Percentiles rank a stretch among this genome's conserved stretches.
Evolutionary conservation across 176 grass and related monocot species (phyloP).

Genomic region (Oryza brachyantha): DNA sequence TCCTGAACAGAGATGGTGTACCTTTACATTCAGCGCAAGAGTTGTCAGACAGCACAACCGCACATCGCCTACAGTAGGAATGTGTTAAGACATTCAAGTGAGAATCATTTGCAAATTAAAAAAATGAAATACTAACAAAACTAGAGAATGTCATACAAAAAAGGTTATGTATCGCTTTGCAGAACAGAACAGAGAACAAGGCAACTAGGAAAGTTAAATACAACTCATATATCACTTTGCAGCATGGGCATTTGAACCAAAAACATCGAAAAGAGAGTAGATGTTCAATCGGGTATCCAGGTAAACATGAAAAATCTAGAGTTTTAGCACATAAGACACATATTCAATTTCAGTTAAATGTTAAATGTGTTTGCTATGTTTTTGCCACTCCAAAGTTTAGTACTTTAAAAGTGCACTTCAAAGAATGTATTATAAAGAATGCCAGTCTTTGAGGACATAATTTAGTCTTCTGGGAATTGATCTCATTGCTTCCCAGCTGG

Average conservation of each 20-base stretch:
- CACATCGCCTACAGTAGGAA: constrained; percentile 44
- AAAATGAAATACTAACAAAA: not conserved
- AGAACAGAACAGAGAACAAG: not conserved
- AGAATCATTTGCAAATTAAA: not conserved
- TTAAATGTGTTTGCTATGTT: not conserved
- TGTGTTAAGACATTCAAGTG: not conserved
- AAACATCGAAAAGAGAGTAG: not conserved
- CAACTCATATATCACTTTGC: constrained; percentile 5
- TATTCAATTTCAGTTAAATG: not conserved
- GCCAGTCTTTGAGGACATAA: not conserved
- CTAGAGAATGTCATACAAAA: not conserved
- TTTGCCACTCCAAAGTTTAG: not conserved
- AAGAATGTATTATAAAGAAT: not conserved
- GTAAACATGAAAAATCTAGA: not conserved
- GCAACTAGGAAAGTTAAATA: not conserved
- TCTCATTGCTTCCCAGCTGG: no score
- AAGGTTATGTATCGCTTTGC: not conserved
- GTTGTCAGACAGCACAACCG: constrained; percentile 51
- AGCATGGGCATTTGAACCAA: not conserved
- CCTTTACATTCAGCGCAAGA: constrained; percentile 64
- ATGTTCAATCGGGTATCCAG: not conserved
- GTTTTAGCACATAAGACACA: not conserved
- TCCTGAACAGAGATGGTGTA: constrained; percentile 11
- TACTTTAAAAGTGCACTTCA: not conserved
- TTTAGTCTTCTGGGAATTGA: not conserved